These are phyloP conservation scores for Mortierella polycephala DNA, from an alignment of 371 early-diverging fungal genomes.

Conservation along the genomic window DNA sequence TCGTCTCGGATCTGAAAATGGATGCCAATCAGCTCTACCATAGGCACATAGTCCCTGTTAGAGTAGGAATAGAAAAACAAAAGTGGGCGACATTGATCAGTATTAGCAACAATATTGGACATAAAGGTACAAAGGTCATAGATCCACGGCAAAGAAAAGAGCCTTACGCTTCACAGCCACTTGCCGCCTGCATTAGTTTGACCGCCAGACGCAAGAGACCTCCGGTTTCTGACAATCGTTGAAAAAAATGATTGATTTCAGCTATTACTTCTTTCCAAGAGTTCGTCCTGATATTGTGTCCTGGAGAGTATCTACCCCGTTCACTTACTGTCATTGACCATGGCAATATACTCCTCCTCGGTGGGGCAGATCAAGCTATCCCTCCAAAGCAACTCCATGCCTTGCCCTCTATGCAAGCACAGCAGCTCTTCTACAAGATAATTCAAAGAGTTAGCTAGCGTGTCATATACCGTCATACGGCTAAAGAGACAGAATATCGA, in stretches of 20 bases:
- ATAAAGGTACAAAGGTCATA: background rate
- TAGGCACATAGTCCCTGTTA: conserved; percentile 72
- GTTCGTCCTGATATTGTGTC: too few species aligned
- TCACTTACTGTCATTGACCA: conserved; percentile 89
- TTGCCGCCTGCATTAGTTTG: conserved; percentile 86
- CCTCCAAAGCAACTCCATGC: conserved; percentile 91
- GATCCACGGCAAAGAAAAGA: background rate
- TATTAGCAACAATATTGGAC: background rate
- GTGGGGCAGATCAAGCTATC: conserved; percentile 87
- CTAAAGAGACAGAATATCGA: too few species aligned
- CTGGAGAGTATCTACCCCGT: background rate
- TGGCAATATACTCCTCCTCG: conserved; percentile 89
- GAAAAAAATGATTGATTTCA: background rate
- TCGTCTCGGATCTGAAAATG: conserved; percentile 98
- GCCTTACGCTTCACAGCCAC: conserved; percentile 62
- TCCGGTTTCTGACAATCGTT: conserved; percentile 80
- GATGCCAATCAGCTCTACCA: conserved; percentile 91
- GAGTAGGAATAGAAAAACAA: background rate
- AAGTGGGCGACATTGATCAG: background rate
- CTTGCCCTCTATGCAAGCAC: conserved; percentile 94
- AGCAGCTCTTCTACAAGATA: conserved; percentile 78
- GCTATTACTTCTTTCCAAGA: too few species aligned
- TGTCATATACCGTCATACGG: background rate
- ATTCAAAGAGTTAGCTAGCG: background rate
- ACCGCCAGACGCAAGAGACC: conserved; percentile 94